Conservation (phyloP, 139 green algal genomes). For the Picocystis salinarum region DNA sequence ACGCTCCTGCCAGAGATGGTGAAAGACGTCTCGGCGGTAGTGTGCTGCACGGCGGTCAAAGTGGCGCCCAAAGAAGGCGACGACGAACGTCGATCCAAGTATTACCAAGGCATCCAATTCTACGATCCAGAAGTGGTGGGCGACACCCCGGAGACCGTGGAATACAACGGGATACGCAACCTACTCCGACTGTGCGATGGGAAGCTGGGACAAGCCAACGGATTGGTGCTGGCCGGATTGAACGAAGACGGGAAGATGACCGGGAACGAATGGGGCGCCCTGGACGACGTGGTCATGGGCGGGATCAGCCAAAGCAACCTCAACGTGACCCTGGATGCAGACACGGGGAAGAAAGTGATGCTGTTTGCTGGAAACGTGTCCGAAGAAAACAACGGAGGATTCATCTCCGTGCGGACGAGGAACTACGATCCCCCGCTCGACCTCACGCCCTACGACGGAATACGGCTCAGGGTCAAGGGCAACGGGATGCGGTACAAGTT, state of each 20-base stretch:
- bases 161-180: slow-evolving; percentile 14
- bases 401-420: slow-evolving; percentile 49
- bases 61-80: slow-evolving; percentile 76
- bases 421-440: slow-evolving; percentile 66
- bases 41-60: slow-evolving; percentile 45
- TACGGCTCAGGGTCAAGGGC: slow-evolving; percentile 36
- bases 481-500: slow-evolving; percentile 69
- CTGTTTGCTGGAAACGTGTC: slow-evolving; percentile 49
- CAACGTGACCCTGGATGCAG: slow-evolving; percentile 8
- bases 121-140: slow-evolving; percentile 56
- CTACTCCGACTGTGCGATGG: neutral
- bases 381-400: slow-evolving; percentile 71
- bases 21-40: slow-evolving; percentile 32
- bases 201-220: neutral
- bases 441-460: slow-evolving; percentile 18
- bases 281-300: slow-evolving; percentile 95
- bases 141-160: slow-evolving; percentile 48
- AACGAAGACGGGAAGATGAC: neutral
- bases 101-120: slow-evolving; percentile 76
- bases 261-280: slow-evolving; percentile 35
- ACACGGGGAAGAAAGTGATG: slow-evolving; percentile 36
- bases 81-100: slow-evolving; percentile 52
- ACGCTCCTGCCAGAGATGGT: slow-evolving; percentile 58
- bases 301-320: slow-evolving; percentile 39
- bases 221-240: neutral